Evolutionary conservation across 345 rosid genomes (phyloP).

Genomic region (Psidium friedrichsthalianum): DNA sequence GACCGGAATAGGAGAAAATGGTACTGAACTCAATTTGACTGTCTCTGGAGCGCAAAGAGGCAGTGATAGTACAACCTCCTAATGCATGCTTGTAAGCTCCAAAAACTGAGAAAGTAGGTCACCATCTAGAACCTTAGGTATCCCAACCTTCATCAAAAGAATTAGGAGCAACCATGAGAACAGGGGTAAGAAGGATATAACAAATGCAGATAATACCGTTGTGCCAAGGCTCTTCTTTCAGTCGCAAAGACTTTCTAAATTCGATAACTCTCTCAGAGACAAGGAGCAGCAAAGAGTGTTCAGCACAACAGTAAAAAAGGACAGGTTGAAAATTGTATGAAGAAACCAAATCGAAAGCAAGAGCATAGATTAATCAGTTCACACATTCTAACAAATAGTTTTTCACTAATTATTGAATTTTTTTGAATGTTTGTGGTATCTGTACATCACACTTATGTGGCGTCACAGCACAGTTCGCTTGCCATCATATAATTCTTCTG

Average conservation of each 20-base stretch:
- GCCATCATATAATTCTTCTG: neutral
- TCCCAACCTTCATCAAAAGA: constrained; percentile 37
- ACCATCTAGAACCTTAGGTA: constrained; percentile 75
- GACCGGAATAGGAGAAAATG: constrained; percentile 33
- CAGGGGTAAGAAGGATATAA: neutral
- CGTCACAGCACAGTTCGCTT: neutral
- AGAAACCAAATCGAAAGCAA: neutral
- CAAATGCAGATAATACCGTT: neutral
- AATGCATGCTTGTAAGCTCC: constrained; percentile 84
- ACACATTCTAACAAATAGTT: neutral
- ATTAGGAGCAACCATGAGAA: neutral
- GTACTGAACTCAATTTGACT: constrained; percentile 25
- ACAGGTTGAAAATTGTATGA: neutral
- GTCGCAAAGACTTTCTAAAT: neutral
- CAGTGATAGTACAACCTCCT: constrained; percentile 55
- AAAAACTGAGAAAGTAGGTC: constrained; percentile 91
- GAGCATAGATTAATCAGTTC: neutral
- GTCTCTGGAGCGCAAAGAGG: constrained; percentile 35
- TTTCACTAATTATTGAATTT: neutral
- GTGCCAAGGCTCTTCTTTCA: neutral
- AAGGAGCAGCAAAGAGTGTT: neutral
- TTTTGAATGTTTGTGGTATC: neutral
- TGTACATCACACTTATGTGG: neutral
- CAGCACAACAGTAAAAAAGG: neutral
- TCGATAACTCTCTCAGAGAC: neutral